Percentiles rank a stretch among this genome's conserved stretches.
Evolutionary conservation across 805 yeast genomes (phyloP).

Genomic region (Tetrapisispora taiwanensis): DNA sequence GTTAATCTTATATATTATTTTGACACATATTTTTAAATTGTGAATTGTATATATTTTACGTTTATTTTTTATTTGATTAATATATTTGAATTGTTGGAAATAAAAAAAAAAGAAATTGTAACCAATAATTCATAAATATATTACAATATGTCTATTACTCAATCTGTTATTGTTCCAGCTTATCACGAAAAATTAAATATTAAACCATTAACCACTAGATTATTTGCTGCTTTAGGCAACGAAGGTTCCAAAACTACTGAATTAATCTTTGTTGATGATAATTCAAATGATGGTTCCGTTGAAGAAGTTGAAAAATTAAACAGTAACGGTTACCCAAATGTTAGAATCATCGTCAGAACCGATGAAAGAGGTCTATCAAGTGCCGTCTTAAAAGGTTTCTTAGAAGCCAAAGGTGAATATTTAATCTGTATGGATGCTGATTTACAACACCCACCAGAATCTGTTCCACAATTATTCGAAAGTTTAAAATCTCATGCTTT

Average conservation of each 20-base stretch:
- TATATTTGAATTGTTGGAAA: no score
- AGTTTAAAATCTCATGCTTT: conserved; percentile 35
- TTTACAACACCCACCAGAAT: conserved; percentile 44
- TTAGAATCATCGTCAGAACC: conserved; percentile 40
- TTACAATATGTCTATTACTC: conserved; percentile 29
- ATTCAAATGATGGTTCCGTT: conserved; percentile 42
- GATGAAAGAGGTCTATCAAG: conserved; percentile 41
- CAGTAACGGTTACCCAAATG: conserved; percentile 37
- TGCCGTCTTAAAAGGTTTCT: conserved; percentile 40
- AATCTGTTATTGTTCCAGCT: conserved; percentile 41
- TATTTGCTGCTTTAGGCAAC: conserved; percentile 40
- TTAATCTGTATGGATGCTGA: conserved; percentile 46
- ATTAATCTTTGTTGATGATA: conserved; percentile 42
- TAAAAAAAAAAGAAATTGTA: no score
- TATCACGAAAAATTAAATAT: conserved; percentile 41
- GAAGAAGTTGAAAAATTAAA: conserved; percentile 39
- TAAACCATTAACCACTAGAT: conserved; percentile 39
- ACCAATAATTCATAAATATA: no score
- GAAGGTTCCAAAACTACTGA: conserved; percentile 35
- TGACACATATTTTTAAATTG: no score
- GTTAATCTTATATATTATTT: no score
- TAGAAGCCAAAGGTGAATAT: conserved; percentile 38
- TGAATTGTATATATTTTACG: no score
- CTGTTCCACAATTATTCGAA: conserved; percentile 37
- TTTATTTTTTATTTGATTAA: no score